phyloP scores from a whole-genome alignment of 2,329 filamentous ascomycete genomes.

The Colletotrichum sojae region DNA sequence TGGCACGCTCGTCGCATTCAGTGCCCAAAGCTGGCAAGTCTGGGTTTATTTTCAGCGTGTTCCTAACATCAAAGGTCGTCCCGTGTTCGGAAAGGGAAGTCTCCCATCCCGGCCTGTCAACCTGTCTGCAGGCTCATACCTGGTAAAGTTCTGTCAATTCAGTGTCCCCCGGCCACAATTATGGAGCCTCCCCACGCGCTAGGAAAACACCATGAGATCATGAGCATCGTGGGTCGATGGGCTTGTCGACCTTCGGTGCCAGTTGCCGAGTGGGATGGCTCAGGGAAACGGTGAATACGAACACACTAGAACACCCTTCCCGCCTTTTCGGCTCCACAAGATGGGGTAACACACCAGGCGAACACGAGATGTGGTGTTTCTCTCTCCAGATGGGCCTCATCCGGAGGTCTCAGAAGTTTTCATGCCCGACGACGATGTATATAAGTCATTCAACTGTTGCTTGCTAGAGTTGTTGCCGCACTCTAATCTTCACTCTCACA shows the following conservation, averaged over 20 bases:
- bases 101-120: neutral
- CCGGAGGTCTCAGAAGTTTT: neutral
- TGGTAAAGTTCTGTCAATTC: neutral
- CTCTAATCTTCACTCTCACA: neutral
- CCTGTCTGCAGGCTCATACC: neutral
- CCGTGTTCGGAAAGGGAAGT: slow-evolving; percentile 3
- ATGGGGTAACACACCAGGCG: slow-evolving; percentile 18
- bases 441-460: slow-evolving; percentile 3
- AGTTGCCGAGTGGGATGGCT: slow-evolving; percentile 17
- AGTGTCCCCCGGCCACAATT: slow-evolving; percentile 20
- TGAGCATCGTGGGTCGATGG: slow-evolving; percentile 22
- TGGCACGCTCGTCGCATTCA: slow-evolving; percentile 14
- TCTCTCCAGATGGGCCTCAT: neutral
- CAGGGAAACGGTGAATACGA: slow-evolving; percentile 32
- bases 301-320: slow-evolving; percentile 6
- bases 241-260: slow-evolving; percentile 25
- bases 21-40: neutral
- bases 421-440: slow-evolving; percentile 2
- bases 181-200: slow-evolving; percentile 14
- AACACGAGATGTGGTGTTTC: slow-evolving; percentile 27
- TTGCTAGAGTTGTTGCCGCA: neutral
- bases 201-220: slow-evolving; percentile 30
- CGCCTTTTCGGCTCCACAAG: slow-evolving; percentile 24
- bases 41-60: slow-evolving; percentile 19
- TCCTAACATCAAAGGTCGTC: slow-evolving; percentile 23